Conservation (phyloP, 371 early-diverging fungal genomes). For the Aphelidium insulamus region DNA sequence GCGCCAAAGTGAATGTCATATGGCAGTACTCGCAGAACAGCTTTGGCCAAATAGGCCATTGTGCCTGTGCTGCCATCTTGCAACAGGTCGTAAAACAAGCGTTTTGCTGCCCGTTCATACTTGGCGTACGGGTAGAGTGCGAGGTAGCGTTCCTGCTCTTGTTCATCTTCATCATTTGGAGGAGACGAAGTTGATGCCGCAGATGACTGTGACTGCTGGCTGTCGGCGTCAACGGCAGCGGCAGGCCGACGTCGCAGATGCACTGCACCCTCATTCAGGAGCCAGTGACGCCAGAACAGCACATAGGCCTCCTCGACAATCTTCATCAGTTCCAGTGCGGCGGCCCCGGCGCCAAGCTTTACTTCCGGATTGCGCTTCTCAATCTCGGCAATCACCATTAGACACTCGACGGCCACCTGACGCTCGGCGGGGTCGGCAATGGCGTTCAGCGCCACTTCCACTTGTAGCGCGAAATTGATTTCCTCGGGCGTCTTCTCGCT, state of each 20-base stretch:
- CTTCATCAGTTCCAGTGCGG: conserved; percentile 26
- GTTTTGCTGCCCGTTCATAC: conserved; percentile 34
- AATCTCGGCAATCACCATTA: conserved; percentile 36
- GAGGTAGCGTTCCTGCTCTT: conserved; percentile 1
- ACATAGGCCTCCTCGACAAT: conserved; percentile 39
- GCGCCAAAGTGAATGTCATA: too few relatives aligned
- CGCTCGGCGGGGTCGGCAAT: conserved; percentile 64
- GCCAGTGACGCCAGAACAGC: conserved; percentile 43
- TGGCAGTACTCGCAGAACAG: too few relatives aligned
- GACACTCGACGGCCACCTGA: conserved; percentile 46
- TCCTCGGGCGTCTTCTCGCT: conserved; percentile 69
- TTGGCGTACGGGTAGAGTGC: conserved; percentile 20
- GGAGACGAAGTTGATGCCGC: background rate
- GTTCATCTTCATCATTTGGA: conserved; percentile 8
- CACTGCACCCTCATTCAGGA: conserved; percentile 6
- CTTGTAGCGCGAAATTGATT: conserved; percentile 46
- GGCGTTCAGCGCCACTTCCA: conserved; percentile 41
- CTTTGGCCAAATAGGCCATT: conserved; percentile 27
- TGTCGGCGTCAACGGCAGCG: background rate
- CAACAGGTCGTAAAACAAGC: conserved; percentile 57
- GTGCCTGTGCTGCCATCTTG: conserved; percentile 41
- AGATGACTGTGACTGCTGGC: background rate
- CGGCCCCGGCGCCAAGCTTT: conserved; percentile 16
- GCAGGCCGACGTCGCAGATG: conserved; percentile 3
- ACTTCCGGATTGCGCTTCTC: conserved; percentile 37